These are phyloP conservation scores for Voacanga thouarsii DNA, from an alignment of 257 asterid species.

Conservation along the genomic window DNA sequence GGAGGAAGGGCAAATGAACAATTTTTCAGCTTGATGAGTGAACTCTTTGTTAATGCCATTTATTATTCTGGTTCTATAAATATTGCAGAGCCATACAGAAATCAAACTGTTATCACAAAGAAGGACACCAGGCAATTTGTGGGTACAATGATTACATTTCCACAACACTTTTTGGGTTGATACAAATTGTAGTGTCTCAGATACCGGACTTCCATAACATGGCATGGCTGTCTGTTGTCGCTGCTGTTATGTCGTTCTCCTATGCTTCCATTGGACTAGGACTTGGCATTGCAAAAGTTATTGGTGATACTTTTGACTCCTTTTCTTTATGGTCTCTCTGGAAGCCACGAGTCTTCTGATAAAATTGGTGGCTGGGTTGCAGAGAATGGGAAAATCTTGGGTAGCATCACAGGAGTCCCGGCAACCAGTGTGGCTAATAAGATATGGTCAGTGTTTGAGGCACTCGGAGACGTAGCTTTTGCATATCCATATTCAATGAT, in stretches of 20 bases:
- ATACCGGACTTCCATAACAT: constrained; percentile 65
- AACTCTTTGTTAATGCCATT: not conserved
- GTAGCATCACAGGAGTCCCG: constrained; percentile 61
- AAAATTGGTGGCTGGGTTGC: constrained; percentile 10
- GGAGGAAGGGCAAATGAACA: no score
- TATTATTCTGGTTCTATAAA: not conserved
- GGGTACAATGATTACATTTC: constrained; percentile 36
- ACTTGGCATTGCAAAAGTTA: constrained; percentile 69
- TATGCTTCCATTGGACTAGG: constrained; percentile 61
- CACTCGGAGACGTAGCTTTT: constrained; percentile 73
- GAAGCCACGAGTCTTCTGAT: not conserved
- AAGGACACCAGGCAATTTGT: constrained; percentile 55
- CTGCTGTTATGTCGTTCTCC: constrained; percentile 70
- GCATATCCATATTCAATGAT: constrained; percentile 61
- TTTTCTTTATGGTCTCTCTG: not conserved
- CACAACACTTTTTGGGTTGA: constrained; percentile 52
- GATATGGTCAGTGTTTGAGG: constrained; percentile 58
- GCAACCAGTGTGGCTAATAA: constrained; percentile 37
- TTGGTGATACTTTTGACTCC: constrained; percentile 32
- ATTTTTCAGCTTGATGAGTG: no score
- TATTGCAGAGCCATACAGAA: constrained; percentile 61
- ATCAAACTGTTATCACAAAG: constrained; percentile 67
- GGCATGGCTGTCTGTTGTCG: constrained; percentile 63
- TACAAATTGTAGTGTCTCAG: constrained; percentile 60
- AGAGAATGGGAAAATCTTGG: constrained; percentile 69